These are phyloP conservation scores for Sarcodon aspratus DNA, from an alignment of 768 basidiomycete species.

Conservation along the genomic window DNA sequence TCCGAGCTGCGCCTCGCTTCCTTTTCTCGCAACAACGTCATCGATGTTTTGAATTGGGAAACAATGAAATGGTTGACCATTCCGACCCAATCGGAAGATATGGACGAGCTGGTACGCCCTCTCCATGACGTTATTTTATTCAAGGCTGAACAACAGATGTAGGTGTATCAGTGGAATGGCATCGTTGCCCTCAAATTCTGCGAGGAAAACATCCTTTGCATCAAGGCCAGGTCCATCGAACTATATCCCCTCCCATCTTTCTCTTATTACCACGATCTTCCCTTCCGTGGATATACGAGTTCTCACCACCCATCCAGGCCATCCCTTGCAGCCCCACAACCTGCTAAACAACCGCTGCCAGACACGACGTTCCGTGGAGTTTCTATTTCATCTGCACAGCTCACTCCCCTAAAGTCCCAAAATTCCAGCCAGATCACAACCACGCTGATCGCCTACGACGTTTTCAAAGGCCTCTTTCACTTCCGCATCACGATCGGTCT, in stretches of 20 bases:
- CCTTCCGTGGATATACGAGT: not conserved
- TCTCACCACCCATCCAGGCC: not conserved
- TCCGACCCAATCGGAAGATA: not conserved
- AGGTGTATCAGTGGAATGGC: not conserved
- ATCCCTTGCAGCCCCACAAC: not conserved
- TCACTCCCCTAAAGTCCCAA: constrained; percentile 21
- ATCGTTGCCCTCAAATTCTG: not conserved
- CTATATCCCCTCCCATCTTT: not conserved
- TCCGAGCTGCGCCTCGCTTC: no score
- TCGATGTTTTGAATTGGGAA: not conserved
- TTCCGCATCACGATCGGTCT: constrained; percentile 25
- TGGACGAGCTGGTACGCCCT: not conserved
- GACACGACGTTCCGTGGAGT: constrained; percentile 15
- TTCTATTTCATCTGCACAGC: constrained; percentile 23
- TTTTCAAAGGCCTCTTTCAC: constrained; percentile 38
- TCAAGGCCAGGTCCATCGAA: not conserved
- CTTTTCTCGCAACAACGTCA: not conserved
- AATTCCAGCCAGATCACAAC: constrained; percentile 13
- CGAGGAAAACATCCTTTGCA: not conserved
- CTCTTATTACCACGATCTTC: not conserved
- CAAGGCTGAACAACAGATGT: not conserved
- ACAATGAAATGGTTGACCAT: not conserved
- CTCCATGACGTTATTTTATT: not conserved
- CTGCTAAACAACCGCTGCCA: not conserved
- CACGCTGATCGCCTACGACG: constrained; percentile 30